Base-by-base conservation (phyloP, 768 basidiomycete genomes). In the Rhizopogon vinicolor region DNA sequence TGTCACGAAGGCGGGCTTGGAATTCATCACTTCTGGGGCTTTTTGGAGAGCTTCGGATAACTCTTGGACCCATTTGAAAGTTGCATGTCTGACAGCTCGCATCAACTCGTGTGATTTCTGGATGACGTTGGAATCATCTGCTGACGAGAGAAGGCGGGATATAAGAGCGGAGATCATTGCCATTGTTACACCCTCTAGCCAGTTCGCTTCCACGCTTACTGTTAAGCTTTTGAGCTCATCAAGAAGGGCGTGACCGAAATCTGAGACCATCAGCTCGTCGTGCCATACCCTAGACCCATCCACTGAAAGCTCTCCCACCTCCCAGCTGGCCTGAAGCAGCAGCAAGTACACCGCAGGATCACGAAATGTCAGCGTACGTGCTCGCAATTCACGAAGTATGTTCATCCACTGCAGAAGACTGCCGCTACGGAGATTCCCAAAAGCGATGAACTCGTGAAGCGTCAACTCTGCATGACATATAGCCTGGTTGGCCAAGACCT, bases 361-460 rank as follows among this genome's bases (percentile, higher is more conserved):
- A n/a, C n/a, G n/a, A n/a, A n/a, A n/a, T n/a, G n/a, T n/a, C n/a
- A n/a, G n/a, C n/a, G n/a, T n/a, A n/a, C n/a, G n/a, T n/a, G n/a
- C n/a, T n/a, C n/a, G n/a, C n/a, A n/a, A n/a, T 59, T 76, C 76
- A 25, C 73, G 68, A 8, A 68, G 58, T 19, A 81, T 76, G 58
- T 81, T 81, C 31, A 72, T 60, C 79, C 78, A 79, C 45, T 81
- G 79, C 1, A 81, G 56, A 6, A 58, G 62, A 1, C 64, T 52
- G 5, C 80, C 77, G 18, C 72, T 68, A 12, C 80, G 74, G 28
- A 81, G 62, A 44, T 64, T 62, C 7, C 70, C 72, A 55, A 76
- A 80, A 0, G 72, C 69, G 33, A 72, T 65, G 37, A 68, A 73
- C 52, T 81, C 78, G 40, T 79, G 77, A 7, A 76, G 52, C 31